A percentile compares a stretch with the other conserved stretches of the same genome.
These are phyloP conservation scores for Pulveroboletus sp. DNA, from an alignment of 768 basidiomycete genomes.

Conservation along the genomic window DNA sequence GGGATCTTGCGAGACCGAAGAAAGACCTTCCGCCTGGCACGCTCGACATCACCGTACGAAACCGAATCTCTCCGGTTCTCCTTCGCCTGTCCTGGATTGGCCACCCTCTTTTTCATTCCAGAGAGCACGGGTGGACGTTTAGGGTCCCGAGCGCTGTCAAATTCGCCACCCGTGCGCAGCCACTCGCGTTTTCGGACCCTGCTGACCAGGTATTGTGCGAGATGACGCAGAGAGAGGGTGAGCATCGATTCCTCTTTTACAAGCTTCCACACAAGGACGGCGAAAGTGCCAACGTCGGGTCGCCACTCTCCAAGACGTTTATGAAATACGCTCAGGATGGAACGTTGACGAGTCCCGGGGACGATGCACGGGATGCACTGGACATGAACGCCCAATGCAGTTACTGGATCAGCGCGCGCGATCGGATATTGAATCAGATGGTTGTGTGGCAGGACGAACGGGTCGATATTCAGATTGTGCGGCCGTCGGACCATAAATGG, in stretches of 20 bases:
- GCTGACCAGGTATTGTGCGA: slow-evolving; percentile 58
- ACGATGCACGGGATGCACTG: slow-evolving; percentile 77
- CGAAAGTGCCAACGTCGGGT: slow-evolving; percentile 92
- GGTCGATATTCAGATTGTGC: slow-evolving; percentile 49
- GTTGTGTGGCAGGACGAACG: slow-evolving; percentile 73
- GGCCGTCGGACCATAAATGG: slow-evolving; percentile 45
- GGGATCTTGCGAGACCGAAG: slow-evolving; percentile 77
- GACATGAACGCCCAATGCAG: slow-evolving; percentile 92
- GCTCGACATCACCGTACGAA: slow-evolving; percentile 82
- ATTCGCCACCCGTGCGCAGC: slow-evolving; percentile 41
- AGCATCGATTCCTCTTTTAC: slow-evolving; percentile 60
- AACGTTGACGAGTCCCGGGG: slow-evolving; percentile 74
- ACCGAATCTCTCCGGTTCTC: slow-evolving; percentile 77
- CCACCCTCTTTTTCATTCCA: slow-evolving; percentile 79
- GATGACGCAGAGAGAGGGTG: slow-evolving; percentile 34
- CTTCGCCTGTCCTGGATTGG: slow-evolving; percentile 84
- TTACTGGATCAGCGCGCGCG: slow-evolving; percentile 95
- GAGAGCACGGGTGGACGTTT: slow-evolving; percentile 88
- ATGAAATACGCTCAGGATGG: slow-evolving; percentile 86
- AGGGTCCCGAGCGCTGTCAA: slow-evolving; percentile 54
- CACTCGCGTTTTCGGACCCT: slow-evolving; percentile 57
- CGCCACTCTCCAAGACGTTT: slow-evolving; percentile 83
- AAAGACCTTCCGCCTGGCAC: slow-evolving; percentile 62
- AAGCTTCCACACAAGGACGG: slow-evolving; percentile 97
- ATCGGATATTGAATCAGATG: slow-evolving; percentile 88